Conservation (phyloP, 2,329 filamentous ascomycete genomes). For the Akanthomyces lecanii region DNA sequence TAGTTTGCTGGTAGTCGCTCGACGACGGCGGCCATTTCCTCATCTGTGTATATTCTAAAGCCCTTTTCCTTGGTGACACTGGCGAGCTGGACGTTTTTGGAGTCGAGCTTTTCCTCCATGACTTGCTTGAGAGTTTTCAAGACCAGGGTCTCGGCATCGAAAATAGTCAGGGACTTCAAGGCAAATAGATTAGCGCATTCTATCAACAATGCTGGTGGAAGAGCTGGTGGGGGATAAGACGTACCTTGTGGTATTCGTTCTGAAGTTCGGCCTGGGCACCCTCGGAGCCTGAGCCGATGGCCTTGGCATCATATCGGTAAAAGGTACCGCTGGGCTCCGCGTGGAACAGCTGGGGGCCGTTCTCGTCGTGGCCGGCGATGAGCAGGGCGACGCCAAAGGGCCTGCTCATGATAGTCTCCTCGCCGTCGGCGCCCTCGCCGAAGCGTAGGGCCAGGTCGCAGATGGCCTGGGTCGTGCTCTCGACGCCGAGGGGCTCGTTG, state of each 20-base stretch:
- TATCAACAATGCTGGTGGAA: not conserved
- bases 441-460: slow-evolving; percentile 95
- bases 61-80: slow-evolving; percentile 97
- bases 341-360: slow-evolving; percentile 95
- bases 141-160: slow-evolving; percentile 89
- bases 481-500: slow-evolving; percentile 88
- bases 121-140: slow-evolving; percentile 99
- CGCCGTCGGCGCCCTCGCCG: slow-evolving; percentile 93
- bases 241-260: slow-evolving; percentile 93
- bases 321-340: slow-evolving; percentile 97
- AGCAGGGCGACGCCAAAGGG: slow-evolving; percentile 95
- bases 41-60: slow-evolving; percentile 97
- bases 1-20: slow-evolving; percentile 71
- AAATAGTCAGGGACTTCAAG: slow-evolving; percentile 73
- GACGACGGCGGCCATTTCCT: slow-evolving; percentile 93
- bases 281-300: slow-evolving; percentile 94
- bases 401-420: slow-evolving; percentile 97
- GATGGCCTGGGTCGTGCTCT: slow-evolving; percentile 98
- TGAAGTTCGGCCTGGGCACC: slow-evolving; percentile 96
- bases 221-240: slow-evolving; percentile 16
- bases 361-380: slow-evolving; percentile 96
- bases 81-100: slow-evolving; percentile 97
- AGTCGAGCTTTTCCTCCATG: slow-evolving; percentile 99
- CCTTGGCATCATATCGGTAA: slow-evolving; percentile 98
- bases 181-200: slow-evolving; percentile 14